Evolutionary conservation across 129 eudicot genomes (phyloP).

Genomic region (Lactuca saligna): DNA sequence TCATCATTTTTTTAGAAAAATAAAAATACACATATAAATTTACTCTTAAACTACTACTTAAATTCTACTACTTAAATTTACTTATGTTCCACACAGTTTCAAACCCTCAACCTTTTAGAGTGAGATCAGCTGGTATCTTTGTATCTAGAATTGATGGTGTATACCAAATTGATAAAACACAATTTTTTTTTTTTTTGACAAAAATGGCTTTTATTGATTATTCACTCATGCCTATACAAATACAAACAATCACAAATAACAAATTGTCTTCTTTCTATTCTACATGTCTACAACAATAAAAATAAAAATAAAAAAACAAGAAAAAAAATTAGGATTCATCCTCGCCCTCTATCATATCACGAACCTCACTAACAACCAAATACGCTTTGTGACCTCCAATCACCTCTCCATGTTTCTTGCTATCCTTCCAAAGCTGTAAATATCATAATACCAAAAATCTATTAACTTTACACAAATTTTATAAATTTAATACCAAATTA

Average conservation of each 20-base stretch:
- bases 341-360: slow-evolving; percentile 77
- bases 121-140: too few relatives aligned
- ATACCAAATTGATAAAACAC: too few relatives aligned
- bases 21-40: too few relatives aligned
- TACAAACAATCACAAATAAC: slow-evolving; percentile 3
- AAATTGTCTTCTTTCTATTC: neutral
- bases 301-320: neutral
- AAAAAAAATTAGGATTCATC: slow-evolving; percentile 19
- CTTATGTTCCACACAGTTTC: too few relatives aligned
- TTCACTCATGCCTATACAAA: slow-evolving; percentile 15
- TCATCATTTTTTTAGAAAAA: too few relatives aligned
- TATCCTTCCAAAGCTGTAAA: slow-evolving; percentile 72
- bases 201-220: slow-evolving; percentile 15
- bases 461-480: slow-evolving; percentile 6
- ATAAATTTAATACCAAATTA: neutral
- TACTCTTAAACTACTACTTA: too few relatives aligned
- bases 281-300: neutral
- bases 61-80: too few relatives aligned
- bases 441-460: neutral
- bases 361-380: slow-evolving; percentile 80
- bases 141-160: too few relatives aligned
- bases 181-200: neutral
- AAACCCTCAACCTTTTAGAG: too few relatives aligned
- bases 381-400: slow-evolving; percentile 86
- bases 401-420: slow-evolving; percentile 77